Percentiles rank a stretch among this genome's conserved stretches.
phyloP scores from a whole-genome alignment of 306 rosid species.

The Fagus sylvatica region DNA sequence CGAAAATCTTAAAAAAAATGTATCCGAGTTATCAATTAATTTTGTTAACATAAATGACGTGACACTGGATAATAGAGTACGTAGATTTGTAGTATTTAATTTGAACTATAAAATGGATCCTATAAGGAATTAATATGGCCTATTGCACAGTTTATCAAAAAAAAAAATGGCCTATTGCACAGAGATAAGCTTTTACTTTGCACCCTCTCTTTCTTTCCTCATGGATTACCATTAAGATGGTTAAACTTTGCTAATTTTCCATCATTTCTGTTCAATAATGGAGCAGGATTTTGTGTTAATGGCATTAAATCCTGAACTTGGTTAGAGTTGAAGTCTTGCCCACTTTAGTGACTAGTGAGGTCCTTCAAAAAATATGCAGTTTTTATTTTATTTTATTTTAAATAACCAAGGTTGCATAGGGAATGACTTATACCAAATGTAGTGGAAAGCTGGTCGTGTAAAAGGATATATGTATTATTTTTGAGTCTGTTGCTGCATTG shows the following conservation, averaged over 20 bases:
- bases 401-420: neutral
- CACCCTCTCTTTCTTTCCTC: neutral
- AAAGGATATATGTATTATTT: neutral
- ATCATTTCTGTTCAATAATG: neutral
- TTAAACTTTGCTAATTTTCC: neutral
- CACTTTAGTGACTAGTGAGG: neutral
- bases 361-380: neutral
- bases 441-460: neutral
- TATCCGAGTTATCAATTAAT: too few relatives aligned
- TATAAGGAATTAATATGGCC: neutral
- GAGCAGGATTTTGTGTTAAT: too few relatives aligned
- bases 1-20: too few relatives aligned
- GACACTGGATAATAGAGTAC: too few relatives aligned
- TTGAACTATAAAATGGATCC: too few relatives aligned
- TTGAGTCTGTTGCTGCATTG: neutral
- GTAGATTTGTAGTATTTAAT: too few relatives aligned
- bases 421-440: neutral
- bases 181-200: neutral
- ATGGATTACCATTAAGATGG: neutral
- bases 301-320: neutral
- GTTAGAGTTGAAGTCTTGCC: constrained; percentile 2
- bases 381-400: neutral
- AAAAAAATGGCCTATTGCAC: neutral
- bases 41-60: too few relatives aligned
- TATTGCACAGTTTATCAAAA: neutral